A percentile compares a stretch with the other conserved stretches of the same genome.
Evolutionary conservation across 148 eudicot genomes (phyloP).

Genomic region (Rhododendron ferrugineum): DNA sequence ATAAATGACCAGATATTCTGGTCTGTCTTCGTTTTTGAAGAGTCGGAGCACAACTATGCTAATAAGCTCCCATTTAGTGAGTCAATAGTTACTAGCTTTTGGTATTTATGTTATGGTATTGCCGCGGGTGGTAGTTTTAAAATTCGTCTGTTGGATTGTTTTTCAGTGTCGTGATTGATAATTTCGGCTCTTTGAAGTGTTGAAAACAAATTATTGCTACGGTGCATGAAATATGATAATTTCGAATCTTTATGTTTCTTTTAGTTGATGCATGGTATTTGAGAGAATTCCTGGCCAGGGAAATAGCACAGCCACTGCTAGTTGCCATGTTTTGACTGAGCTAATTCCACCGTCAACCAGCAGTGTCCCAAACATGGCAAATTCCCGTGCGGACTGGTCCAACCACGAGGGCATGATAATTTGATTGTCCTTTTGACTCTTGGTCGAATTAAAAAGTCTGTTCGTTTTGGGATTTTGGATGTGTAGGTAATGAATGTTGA

Average conservation of each 20-base stretch:
- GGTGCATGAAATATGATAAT: not conserved
- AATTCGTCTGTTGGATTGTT: not conserved
- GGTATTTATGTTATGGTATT: not conserved
- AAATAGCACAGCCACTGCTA: no score
- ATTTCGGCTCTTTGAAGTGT: not conserved
- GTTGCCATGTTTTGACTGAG: no score
- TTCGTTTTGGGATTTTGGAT: no score
- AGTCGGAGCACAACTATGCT: not conserved
- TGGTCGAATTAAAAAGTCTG: no score
- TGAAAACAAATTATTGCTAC: not conserved
- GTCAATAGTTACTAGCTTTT: not conserved
- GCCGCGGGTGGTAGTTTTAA: not conserved
- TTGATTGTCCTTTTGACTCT: not conserved
- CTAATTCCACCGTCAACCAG: not conserved
- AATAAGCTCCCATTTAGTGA: not conserved
- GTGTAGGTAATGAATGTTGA: no score
- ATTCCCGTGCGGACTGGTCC: no score
- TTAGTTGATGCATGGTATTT: not conserved
- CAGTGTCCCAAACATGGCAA: no score
- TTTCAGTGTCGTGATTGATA: not conserved
- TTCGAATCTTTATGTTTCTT: not conserved
- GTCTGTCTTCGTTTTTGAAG: not conserved
- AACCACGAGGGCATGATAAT: not conserved
- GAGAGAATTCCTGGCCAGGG: not conserved
- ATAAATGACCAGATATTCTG: constrained; percentile 2